Base-by-base conservation (phyloP, 441 rosid genomes). In the Biscutella laevigata region DNA sequence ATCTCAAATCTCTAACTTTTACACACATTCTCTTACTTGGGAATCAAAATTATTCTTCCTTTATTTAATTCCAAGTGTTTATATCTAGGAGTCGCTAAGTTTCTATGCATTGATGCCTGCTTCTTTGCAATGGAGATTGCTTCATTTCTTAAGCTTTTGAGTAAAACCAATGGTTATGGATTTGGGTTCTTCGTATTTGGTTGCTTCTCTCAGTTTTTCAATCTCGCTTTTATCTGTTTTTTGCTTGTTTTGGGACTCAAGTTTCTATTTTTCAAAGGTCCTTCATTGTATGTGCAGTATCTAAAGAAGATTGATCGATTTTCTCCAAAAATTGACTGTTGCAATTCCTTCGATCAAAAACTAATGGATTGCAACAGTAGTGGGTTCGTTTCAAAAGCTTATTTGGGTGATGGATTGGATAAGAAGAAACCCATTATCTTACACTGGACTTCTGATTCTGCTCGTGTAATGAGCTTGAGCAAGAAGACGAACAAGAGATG, bases 141-240 rank as follows among this genome's bases (percentile, higher is more conserved):
- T 43, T 72, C 86, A 1, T 71, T 57, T 20, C 34, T 78, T 19
- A 78, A 72, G 64, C 27, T 70, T 45, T 40, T 74, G 40, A 36
- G 57, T 62, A 35, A 34, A 8, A 53, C 47, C 7, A 50, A 52
- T 57, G 76, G 71, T 2, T 70, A 77, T 22, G 76, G 70, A 38
- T 59, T 57, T 64, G 82, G 77, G 66, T 34, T 74, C 38, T 53
- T 71, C 24, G 69, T 73, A 49, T 62, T 77, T n/a, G 77, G 77
- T 1, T 69, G 77, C 61, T 77, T 74, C 61, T 71, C 75, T 2
- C 72, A 58, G 30, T 37, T 71, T 52, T 28, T 72, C 1, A 67
- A 53, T 26, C 37, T 78, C 27, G 20, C 79, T 38, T 61, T 75
- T 19, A 33, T 84, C 66, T 42, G 77, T 59, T 67, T 60, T 28